A percentile compares a stretch with the other conserved stretches of the same genome.
phyloP scores from a whole-genome alignment of 1,284 basidiomycete species.

The Leccinum ponderosum region DNA sequence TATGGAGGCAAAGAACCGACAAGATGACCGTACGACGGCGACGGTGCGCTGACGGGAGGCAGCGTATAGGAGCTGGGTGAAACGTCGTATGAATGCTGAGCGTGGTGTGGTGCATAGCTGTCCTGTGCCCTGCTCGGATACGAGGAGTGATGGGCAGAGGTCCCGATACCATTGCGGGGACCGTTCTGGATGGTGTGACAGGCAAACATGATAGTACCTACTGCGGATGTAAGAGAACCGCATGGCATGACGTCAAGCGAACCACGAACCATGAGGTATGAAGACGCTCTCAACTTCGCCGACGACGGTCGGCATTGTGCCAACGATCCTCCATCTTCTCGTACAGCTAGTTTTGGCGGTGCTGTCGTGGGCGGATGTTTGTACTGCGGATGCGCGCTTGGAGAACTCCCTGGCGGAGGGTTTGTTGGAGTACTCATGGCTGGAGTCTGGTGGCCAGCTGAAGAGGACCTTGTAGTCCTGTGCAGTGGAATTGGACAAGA shows the following conservation, averaged over 20 bases:
- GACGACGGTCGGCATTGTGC: constrained; percentile 65
- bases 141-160: constrained; percentile 24
- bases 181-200: constrained; percentile 61
- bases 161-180: constrained; percentile 19
- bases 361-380: constrained; percentile 58
- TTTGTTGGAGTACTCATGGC: constrained; percentile 43
- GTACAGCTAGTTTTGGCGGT: constrained; percentile 93
- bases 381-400: constrained; percentile 77
- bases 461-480: constrained; percentile 65
- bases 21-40: constrained; percentile 30
- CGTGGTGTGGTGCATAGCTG: constrained; percentile 41
- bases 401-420: constrained; percentile 84
- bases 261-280: constrained; percentile 83
- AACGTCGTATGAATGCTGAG: constrained; percentile 34
- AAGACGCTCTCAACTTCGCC: constrained; percentile 85
- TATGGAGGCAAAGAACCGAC: constrained; percentile 38
- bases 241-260: constrained; percentile 37
- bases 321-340: constrained; percentile 83
- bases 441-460: constrained; percentile 84
- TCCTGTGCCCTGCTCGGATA: constrained; percentile 36
- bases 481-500: constrained; percentile 56
- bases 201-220: constrained; percentile 80
- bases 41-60: constrained; percentile 33
- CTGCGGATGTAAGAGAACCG: constrained; percentile 32
- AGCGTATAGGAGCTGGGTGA: constrained; percentile 31